Conservation (phyloP, 148 eudicot species). For the Hydrangea macrophylla region DNA sequence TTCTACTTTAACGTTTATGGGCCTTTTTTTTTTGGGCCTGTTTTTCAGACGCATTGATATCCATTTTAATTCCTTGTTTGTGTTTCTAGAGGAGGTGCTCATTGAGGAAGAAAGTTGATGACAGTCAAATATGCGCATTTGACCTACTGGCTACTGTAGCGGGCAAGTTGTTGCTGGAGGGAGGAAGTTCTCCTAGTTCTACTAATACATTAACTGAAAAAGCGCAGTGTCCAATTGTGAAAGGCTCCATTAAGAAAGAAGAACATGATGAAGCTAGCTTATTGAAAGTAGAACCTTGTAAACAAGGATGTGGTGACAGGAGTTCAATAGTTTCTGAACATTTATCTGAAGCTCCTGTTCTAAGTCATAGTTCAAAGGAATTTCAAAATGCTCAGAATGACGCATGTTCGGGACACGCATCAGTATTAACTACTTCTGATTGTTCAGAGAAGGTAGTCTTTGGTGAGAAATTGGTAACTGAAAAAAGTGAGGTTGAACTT, state of each 20-base stretch:
- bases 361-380: slow-evolving; percentile 25
- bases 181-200: slow-evolving; percentile 35
- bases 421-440: slow-evolving; percentile 48
- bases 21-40: background rate
- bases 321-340: slow-evolving; percentile 36
- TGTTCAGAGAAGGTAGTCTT: slow-evolving; percentile 33
- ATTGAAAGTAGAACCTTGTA: slow-evolving; percentile 29
- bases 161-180: slow-evolving; percentile 67
- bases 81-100: slow-evolving; percentile 57
- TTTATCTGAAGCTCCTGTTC: slow-evolving; percentile 27
- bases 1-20: background rate
- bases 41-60: slow-evolving; percentile 22
- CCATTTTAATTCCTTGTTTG: slow-evolving; percentile 10
- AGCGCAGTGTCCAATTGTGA: slow-evolving; percentile 22
- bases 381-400: slow-evolving; percentile 29
- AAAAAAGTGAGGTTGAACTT: slow-evolving; percentile 30
- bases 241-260: slow-evolving; percentile 33
- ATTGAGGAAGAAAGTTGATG: slow-evolving; percentile 41
- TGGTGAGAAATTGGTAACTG: slow-evolving; percentile 28
- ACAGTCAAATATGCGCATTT: slow-evolving; percentile 62
- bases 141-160: slow-evolving; percentile 89
- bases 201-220: slow-evolving; percentile 16
- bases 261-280: slow-evolving; percentile 26
- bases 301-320: slow-evolving; percentile 26
- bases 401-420: slow-evolving; percentile 35